Base-by-base conservation (phyloP, 1,284 basidiomycete genomes). In the Cryptococcus sp. region DNA sequence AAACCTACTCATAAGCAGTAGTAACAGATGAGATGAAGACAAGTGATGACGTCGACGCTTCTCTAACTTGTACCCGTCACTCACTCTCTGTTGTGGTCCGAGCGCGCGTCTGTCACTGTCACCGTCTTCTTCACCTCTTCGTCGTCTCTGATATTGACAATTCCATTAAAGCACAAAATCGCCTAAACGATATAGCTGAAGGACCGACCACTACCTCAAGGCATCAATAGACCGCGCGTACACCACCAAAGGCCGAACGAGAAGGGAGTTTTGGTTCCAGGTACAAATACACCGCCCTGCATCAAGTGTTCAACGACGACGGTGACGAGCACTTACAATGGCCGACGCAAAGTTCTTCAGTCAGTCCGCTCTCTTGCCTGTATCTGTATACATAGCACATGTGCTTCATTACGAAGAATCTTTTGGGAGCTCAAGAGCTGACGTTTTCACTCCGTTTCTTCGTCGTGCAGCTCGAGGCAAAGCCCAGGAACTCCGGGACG, bases 401-500 rank as follows among this genome's bases (percentile, higher is more conserved):
- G 23, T 29, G 26, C 10, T 10, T 29, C 29, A 34, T 5, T 4
- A 29, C 23, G 10, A 4, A 29, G 16, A 16, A 47, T 22, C 17
- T 13, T 8, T 23, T 34, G 44, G 19, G 22, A 25, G 46, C 41
- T 8, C 13, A 22, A 20, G 15, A 25, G 34, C 25, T 51, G 20
- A 47, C 37, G 3, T 54, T 34, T 34, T 29, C 26, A 34, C 29
- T 34, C 29, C 29, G 2, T 10, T 34, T 34, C n/a, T n/a, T n/a
- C n/a, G n/a, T n/a, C 8, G 29, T 34, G 13, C 53, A 79, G 78
- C 90, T 72, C 84, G 92, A 64, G 91, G 91, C 64, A 94, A 94
- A 82, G 91, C 91, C 66, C 90, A 93, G 83, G 92, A 93, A 74
- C 70, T 81, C 20, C 70, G 79, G 44, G 74, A 88, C 62, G 93